Percentiles rank a stretch among this genome's conserved stretches.
Evolutionary conservation across 805 yeast genomes (phyloP).

Genomic region (Pichia exigua): DNA sequence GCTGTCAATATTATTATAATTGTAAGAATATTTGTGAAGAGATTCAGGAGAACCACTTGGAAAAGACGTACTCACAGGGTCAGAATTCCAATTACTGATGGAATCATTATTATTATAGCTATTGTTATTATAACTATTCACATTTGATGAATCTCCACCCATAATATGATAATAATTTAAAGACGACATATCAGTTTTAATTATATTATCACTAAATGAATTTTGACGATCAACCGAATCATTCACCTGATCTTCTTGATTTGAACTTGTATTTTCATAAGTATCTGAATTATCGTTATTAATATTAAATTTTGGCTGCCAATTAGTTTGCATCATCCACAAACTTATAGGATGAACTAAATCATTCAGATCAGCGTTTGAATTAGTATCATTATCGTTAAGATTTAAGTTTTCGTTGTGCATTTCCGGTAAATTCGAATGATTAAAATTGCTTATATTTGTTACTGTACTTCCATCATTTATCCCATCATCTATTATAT

Average conservation of each 20-base stretch:
- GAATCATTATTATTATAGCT: not conserved
- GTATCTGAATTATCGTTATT: not conserved
- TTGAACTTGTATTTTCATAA: not conserved
- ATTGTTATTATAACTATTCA: not conserved
- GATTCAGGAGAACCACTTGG: not conserved
- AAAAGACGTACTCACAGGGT: not conserved
- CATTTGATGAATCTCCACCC: not conserved
- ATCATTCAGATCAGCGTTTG: not conserved
- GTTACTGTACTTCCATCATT: not conserved
- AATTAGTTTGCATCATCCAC: conserved; percentile 12
- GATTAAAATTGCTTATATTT: not conserved
- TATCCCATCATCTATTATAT: not conserved
- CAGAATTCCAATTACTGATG: not conserved
- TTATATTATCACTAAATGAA: not conserved
- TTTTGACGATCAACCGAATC: not conserved
- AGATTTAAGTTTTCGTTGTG: not conserved
- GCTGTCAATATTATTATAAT: not conserved
- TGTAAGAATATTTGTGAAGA: not conserved
- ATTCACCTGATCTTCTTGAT: not conserved
- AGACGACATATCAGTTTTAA: not conserved
- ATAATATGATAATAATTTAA: not conserved
- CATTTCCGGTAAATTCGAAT: not conserved
- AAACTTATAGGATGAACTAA: conserved; percentile 5
- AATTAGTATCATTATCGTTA: not conserved
- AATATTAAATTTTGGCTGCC: conserved; percentile 13